phyloP scores from a whole-genome alignment of 2,329 filamentous ascomycete genomes.

The Xylaria sp. region DNA sequence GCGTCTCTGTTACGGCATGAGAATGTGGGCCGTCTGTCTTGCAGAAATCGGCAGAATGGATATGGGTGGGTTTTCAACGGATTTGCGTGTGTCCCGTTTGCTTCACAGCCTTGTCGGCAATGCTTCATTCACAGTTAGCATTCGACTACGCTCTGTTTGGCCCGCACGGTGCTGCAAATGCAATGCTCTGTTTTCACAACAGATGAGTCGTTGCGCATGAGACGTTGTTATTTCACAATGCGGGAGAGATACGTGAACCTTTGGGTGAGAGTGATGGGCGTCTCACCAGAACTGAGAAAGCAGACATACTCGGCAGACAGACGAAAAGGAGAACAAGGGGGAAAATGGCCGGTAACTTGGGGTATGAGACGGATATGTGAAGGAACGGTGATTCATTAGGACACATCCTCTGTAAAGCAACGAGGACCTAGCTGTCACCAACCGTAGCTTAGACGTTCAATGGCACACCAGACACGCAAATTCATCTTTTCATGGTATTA shows the following conservation, averaged over 20 bases:
- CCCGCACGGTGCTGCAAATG: not conserved
- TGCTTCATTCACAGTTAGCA: conserved; percentile 1
- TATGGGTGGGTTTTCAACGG: conserved; percentile 1
- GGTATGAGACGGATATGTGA: conserved; percentile 16
- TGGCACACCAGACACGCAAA: conserved; percentile 24
- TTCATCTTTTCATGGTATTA: conserved; percentile 19
- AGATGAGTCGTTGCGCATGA: conserved; percentile 6
- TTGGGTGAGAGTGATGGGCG: not conserved
- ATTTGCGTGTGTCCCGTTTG: conserved; percentile 4
- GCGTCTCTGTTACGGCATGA: conserved; percentile 4
- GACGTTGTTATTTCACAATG: conserved; percentile 7
- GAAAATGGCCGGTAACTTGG: conserved; percentile 8
- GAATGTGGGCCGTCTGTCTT: not conserved
- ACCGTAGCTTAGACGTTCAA: conserved; percentile 28
- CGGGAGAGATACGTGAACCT: conserved; percentile 7
- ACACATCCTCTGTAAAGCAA: conserved; percentile 13
- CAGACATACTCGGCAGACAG: conserved; percentile 8
- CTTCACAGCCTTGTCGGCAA: conserved; percentile 3
- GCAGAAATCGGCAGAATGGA: conserved; percentile 4
- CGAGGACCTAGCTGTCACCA: conserved; percentile 17
- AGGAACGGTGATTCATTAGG: conserved; percentile 12
- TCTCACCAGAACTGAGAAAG: not conserved
- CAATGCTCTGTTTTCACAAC: conserved; percentile 8
- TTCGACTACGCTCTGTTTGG: conserved; percentile 7
- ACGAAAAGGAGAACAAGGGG: conserved; percentile 6